phyloP scores from a whole-genome alignment of 805 yeast species.

The Scheffersomyces lignosus region DNA sequence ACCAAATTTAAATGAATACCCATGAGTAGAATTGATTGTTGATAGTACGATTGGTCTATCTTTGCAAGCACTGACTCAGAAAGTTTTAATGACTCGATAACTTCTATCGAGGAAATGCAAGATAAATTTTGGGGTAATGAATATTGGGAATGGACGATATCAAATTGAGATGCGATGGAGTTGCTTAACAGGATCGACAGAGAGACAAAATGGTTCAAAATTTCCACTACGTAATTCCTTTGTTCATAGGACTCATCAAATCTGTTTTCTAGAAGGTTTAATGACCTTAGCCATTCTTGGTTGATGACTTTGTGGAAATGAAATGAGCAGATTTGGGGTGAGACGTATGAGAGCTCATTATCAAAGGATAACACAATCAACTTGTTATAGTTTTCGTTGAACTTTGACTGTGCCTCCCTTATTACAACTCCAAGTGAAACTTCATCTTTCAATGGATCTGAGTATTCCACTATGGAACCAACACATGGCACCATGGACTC shows the following conservation, averaged over 20 bases:
- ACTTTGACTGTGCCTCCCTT: constrained; percentile 27
- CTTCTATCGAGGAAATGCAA: constrained; percentile 13
- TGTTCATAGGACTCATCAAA: constrained; percentile 16
- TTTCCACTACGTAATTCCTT: constrained; percentile 19
- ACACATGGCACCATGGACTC: constrained; percentile 15
- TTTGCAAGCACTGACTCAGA: constrained; percentile 7
- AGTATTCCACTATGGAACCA: constrained; percentile 44
- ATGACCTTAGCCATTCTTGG: constrained; percentile 15
- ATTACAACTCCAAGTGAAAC: constrained; percentile 39
- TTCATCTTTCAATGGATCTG: constrained; percentile 12
- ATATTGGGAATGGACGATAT: constrained; percentile 23
- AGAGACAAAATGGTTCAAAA: constrained; percentile 26
- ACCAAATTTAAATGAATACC: constrained; percentile 27
- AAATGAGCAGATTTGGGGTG: constrained; percentile 29
- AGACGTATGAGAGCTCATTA: constrained; percentile 28
- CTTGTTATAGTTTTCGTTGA: constrained; percentile 33
- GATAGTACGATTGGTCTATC: constrained; percentile 19
- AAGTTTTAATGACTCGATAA: constrained; percentile 14
- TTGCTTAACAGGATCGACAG: constrained; percentile 12
- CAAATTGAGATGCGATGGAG: constrained; percentile 14
- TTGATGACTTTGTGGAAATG: constrained; percentile 28
- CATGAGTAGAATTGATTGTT: constrained; percentile 29
- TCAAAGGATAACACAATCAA: constrained; percentile 30
- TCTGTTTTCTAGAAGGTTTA: constrained; percentile 20
- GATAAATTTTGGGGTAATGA: constrained; percentile 12